Percentiles rank a stretch among this genome's conserved stretches.
These are phyloP conservation scores for Dorcoceras hygrometricum DNA, from an alignment of 257 asterid species.

Conservation along the genomic window DNA sequence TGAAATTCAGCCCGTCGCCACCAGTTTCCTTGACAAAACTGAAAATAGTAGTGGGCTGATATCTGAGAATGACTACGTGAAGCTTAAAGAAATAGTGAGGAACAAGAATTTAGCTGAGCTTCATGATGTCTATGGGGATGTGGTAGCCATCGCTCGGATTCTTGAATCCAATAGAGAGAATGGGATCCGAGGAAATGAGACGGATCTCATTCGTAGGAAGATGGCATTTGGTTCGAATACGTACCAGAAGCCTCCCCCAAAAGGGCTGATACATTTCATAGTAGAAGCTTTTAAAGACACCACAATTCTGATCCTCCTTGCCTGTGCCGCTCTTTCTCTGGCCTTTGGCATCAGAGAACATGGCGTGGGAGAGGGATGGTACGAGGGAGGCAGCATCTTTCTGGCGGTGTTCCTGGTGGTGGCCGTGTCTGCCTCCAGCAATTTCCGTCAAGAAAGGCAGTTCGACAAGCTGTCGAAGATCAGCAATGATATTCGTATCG, in stretches of 20 bases:
- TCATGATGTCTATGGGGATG: slow-evolving; percentile 32
- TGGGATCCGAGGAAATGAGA: slow-evolving; percentile 45
- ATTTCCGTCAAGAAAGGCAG: slow-evolving; percentile 24
- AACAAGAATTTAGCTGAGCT: slow-evolving; percentile 28
- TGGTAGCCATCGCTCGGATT: slow-evolving; percentile 30
- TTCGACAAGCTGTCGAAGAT: slow-evolving; percentile 18
- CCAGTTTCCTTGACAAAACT: not conserved
- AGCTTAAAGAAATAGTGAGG: slow-evolving; percentile 31
- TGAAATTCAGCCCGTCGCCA: slow-evolving; percentile 22
- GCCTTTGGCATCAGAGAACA: slow-evolving; percentile 31
- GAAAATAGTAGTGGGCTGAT: slow-evolving; percentile 16
- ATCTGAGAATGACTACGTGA: slow-evolving; percentile 10
- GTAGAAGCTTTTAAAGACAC: slow-evolving; percentile 27
- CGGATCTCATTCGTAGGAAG: slow-evolving; percentile 29
- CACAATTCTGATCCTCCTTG: slow-evolving; percentile 24
- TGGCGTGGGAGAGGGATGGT: slow-evolving; percentile 30
- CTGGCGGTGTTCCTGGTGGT: slow-evolving; percentile 30
- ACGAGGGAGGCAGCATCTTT: slow-evolving; percentile 31
- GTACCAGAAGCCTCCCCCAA: slow-evolving; percentile 36
- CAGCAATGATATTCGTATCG: slow-evolving; percentile 13
- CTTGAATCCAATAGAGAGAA: slow-evolving; percentile 35
- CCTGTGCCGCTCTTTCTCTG: slow-evolving; percentile 28
- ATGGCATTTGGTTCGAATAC: slow-evolving; percentile 44
- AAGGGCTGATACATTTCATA: slow-evolving; percentile 33
- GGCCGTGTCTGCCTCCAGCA: slow-evolving; percentile 24